Conservation (phyloP, 441 rosid genomes). For the Eutrema salsugineum region DNA sequence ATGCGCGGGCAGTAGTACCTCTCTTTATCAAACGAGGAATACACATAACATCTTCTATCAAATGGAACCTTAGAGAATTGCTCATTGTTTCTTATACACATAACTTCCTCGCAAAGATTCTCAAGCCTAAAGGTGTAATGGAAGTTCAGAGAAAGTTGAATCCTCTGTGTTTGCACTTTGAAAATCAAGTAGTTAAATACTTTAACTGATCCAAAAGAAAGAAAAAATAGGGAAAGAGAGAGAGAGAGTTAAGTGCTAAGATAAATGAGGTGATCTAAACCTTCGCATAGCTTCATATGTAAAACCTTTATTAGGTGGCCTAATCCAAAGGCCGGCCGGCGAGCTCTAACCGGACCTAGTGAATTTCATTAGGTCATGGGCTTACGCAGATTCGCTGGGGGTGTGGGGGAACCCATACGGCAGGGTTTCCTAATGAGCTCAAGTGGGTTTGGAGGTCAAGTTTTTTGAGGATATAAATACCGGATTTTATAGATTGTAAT, state of each 20-base stretch:
- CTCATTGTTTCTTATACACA: background rate
- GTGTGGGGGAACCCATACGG: too few relatives aligned
- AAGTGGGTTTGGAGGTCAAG: too few relatives aligned
- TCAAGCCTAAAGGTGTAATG: too few relatives aligned
- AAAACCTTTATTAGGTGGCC: constrained; percentile 8
- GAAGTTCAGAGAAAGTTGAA: too few relatives aligned
- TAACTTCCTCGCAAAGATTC: background rate
- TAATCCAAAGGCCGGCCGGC: constrained; percentile 76
- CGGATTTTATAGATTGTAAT: too few relatives aligned
- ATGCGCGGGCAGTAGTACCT: background rate
- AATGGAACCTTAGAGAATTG: background rate
- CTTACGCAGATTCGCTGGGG: too few relatives aligned
- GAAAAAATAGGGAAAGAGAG: background rate
- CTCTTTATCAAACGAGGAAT: background rate
- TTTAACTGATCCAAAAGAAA: background rate
- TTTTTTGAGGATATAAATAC: too few relatives aligned
- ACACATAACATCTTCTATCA: background rate
- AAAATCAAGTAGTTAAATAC: too few relatives aligned
- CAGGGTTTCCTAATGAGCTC: too few relatives aligned
- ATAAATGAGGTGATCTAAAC: background rate
- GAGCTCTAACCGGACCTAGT: too few relatives aligned
- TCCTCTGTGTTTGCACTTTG: too few relatives aligned
- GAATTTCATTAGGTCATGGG: too few relatives aligned
- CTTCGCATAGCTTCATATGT: background rate
- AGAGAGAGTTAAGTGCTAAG: background rate